Percentiles rank a stretch among this genome's conserved stretches.
Evolutionary conservation across 176 grass and related monocot species (phyloP).

Genomic region (Eremochloa ophiuroides): DNA sequence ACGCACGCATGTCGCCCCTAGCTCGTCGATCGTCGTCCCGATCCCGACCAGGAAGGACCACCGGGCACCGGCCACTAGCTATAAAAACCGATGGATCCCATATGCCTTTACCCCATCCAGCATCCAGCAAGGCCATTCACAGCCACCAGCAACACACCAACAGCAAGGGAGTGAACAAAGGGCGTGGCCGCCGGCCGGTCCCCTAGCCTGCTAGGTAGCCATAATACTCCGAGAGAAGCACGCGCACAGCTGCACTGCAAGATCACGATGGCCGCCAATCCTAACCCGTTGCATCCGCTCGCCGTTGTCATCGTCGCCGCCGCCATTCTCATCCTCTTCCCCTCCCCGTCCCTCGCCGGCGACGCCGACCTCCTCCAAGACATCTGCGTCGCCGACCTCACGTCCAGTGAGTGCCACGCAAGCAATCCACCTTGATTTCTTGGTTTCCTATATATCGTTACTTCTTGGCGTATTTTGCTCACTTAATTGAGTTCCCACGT

Average conservation of each 20-base stretch:
- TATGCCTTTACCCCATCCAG: neutral
- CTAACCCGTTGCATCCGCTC: neutral
- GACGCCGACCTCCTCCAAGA: constrained; percentile 46
- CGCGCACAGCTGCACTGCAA: neutral
- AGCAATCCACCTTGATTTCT: neutral
- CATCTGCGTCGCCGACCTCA: constrained; percentile 45
- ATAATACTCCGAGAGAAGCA: constrained; percentile 13
- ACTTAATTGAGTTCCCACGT: neutral
- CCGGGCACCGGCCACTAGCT: neutral
- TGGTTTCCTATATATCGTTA: too few relatives aligned
- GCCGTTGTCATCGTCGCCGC: neutral
- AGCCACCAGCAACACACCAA: neutral
- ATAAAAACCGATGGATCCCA: constrained; percentile 29
- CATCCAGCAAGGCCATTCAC: constrained; percentile 18
- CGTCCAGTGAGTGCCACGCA: constrained; percentile 7
- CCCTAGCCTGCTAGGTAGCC: neutral
- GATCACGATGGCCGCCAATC: constrained; percentile 5
- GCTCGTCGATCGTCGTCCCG: too few relatives aligned
- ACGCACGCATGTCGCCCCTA: neutral
- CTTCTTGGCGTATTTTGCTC: neutral
- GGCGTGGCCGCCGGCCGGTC: too few relatives aligned
- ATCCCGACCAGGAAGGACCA: neutral
- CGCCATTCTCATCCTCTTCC: neutral
- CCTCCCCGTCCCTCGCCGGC: constrained; percentile 1
- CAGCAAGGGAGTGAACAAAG: constrained; percentile 7